Evolutionary conservation across 495 filamentous ascomycete species (phyloP), one percentile per base, ranked within the genome.

Genomic region (Jackrogersella multiformis): DNA sequence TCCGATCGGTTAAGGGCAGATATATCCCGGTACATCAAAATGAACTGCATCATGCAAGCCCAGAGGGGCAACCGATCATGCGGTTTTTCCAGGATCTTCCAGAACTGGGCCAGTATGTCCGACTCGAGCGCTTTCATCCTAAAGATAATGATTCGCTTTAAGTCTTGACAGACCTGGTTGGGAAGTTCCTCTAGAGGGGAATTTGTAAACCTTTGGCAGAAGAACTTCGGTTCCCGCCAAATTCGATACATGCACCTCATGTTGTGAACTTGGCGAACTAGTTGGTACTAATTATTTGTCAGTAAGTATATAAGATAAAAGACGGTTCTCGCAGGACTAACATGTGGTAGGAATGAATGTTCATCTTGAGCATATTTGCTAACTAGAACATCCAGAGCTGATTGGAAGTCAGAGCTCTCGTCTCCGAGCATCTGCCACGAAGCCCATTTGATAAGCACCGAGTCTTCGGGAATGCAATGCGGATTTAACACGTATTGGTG

Each of bases 161-260:
- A 45, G 26, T 62, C 57, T 26, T 72, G 64, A 35, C 53, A 64
- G 20, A 76, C 59, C 44, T 66, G 66, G 5, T 46, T 42, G 1
- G 72, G 69, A 16, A 74, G 72, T 26, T 67, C 54, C 15, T 70
- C 66, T 12, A 66, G 28, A 7, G 24, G 26, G 36, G 53, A 30
- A 8, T 39, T 57, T 12, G 60, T 52, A 9, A 20, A 53, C 44
- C 39, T 66, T n/a, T 61, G 58, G 45, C 57, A 74, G 55, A 48
- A 55, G 20, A 76, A 71, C 18, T 59, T 71, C 10, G 66, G 44
- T 18, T 77, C 71, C 2, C 71, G 66, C 75, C 71, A 76, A 36
- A 77, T 73, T 49, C 55, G 68, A 60, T 74, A 77, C 49, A 75
- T 64, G 49, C 75, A 77, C 26, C 63, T 73, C 65, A 77, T 65